phyloP scores from a whole-genome alignment of 805 yeast genomes.

The Zygosaccharomyces siamensis region DNA sequence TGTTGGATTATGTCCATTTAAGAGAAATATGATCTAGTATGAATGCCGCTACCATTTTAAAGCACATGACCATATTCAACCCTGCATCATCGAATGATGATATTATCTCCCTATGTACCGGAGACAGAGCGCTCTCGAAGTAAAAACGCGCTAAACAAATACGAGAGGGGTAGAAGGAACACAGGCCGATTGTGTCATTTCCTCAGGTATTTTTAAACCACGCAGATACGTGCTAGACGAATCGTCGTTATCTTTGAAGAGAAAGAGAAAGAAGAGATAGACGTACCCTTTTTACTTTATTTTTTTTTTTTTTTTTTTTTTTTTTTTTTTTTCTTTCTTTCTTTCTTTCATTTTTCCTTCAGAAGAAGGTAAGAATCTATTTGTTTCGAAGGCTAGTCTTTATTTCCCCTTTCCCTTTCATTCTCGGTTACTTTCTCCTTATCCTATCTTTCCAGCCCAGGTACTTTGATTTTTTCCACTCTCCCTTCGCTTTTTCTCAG shows the following conservation, averaged over 20 bases:
- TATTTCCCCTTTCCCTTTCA: background rate
- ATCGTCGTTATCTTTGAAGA: background rate
- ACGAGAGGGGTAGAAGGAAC: background rate
- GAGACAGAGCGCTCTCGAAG: background rate
- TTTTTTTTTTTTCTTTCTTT: no score
- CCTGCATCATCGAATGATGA: background rate
- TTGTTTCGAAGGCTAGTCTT: background rate
- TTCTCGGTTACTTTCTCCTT: background rate
- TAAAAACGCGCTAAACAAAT: background rate
- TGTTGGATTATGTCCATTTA: no score
- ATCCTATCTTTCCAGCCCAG: background rate
- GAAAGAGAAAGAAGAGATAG: background rate
- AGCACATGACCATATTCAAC: background rate
- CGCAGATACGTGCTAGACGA: background rate
- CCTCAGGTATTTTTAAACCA: background rate
- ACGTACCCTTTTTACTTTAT: background rate
- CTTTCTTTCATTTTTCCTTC: no score
- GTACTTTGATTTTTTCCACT: background rate
- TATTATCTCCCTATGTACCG: background rate
- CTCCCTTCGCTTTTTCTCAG: background rate
- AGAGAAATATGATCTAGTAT: no score
- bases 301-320: no score
- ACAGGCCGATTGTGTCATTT: background rate
- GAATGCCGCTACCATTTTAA: background rate
- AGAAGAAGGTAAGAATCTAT: background rate